phyloP scores from a whole-genome alignment of 805 yeast genomes.

The Priceomyces castillae region DNA sequence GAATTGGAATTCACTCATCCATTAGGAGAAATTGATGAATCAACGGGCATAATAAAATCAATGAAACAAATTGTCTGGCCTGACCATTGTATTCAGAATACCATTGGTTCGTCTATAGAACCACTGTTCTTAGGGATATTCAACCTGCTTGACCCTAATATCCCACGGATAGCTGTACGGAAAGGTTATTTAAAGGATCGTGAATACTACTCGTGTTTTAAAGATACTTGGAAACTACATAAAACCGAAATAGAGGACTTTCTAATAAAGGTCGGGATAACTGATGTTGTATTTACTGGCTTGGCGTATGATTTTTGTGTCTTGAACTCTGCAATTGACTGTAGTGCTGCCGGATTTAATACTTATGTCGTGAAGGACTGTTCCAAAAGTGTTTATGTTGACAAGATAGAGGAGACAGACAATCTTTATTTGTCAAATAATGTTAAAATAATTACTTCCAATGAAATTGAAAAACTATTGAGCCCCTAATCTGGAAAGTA shows the following conservation, averaged over 20 bases:
- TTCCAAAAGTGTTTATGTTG: slow-evolving; percentile 55
- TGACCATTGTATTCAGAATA: slow-evolving; percentile 77
- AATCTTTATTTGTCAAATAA: slow-evolving; percentile 28
- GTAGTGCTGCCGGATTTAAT: slow-evolving; percentile 57
- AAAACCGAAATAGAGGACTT: slow-evolving; percentile 60
- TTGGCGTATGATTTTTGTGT: slow-evolving; percentile 89
- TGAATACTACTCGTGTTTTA: slow-evolving; percentile 86
- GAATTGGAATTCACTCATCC: slow-evolving; percentile 53
- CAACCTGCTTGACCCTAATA: slow-evolving; percentile 27
- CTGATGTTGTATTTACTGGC: slow-evolving; percentile 72
- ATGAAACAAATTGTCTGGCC: slow-evolving; percentile 73
- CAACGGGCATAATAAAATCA: slow-evolving; percentile 22
- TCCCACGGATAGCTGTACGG: slow-evolving; percentile 45
- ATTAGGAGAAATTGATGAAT: slow-evolving; percentile 21
- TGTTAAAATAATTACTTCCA: slow-evolving; percentile 24
- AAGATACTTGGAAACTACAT: slow-evolving; percentile 72
- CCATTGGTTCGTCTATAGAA: slow-evolving; percentile 66
- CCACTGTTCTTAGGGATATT: slow-evolving; percentile 41
- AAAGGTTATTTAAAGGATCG: slow-evolving; percentile 73
- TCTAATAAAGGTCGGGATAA: slow-evolving; percentile 46
- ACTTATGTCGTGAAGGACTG: slow-evolving; percentile 60
- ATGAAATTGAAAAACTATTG: slow-evolving; percentile 8
- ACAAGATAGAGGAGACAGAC: slow-evolving; percentile 34
- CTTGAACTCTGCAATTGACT: slow-evolving; percentile 68
- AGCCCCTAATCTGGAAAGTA: slow-evolving; percentile 41